Conservation (phyloP, 768 basidiomycete species). For the Boletus barrowsii region DNA sequence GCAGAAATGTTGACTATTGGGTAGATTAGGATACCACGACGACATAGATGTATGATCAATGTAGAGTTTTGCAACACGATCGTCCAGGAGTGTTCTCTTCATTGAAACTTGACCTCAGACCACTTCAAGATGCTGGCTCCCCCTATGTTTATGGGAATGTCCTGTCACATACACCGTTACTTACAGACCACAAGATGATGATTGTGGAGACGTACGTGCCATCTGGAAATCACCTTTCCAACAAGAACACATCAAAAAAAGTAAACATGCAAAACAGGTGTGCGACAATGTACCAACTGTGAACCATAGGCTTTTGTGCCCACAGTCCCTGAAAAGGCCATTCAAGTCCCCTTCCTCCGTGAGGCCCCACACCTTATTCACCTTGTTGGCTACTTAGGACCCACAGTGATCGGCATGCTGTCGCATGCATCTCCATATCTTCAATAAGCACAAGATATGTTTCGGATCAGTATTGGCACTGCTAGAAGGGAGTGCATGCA, state of each 20-base stretch:
- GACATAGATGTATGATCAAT: too few relatives aligned
- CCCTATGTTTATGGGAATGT: constrained; percentile 22
- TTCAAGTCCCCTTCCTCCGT: constrained; percentile 60
- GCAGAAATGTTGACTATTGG: too few relatives aligned
- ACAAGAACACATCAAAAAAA: neutral
- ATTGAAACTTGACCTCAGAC: constrained; percentile 21
- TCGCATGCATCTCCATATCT: constrained; percentile 48
- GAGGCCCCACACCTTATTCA: constrained; percentile 58
- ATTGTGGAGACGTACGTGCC: constrained; percentile 32
- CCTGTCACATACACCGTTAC: constrained; percentile 1
- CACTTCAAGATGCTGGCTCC: constrained; percentile 27
- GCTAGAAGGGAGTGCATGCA: too few relatives aligned
- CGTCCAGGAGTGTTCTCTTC: neutral
- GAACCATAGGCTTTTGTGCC: constrained; percentile 37
- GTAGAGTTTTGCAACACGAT: too few relatives aligned
- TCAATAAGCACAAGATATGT: neutral
- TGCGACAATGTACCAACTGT: constrained; percentile 20
- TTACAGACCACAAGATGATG: constrained; percentile 29
- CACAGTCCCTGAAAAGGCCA: constrained; percentile 33
- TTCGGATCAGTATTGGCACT: too few relatives aligned
- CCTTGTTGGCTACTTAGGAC: constrained; percentile 40
- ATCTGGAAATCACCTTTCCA: constrained; percentile 20
- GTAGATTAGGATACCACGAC: too few relatives aligned
- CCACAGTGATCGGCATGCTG: constrained; percentile 44
- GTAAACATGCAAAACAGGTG: neutral